These are phyloP conservation scores for Clarireedia sp. DNA, from an alignment of 2,329 filamentous ascomycete genomes.

Conservation along the genomic window DNA sequence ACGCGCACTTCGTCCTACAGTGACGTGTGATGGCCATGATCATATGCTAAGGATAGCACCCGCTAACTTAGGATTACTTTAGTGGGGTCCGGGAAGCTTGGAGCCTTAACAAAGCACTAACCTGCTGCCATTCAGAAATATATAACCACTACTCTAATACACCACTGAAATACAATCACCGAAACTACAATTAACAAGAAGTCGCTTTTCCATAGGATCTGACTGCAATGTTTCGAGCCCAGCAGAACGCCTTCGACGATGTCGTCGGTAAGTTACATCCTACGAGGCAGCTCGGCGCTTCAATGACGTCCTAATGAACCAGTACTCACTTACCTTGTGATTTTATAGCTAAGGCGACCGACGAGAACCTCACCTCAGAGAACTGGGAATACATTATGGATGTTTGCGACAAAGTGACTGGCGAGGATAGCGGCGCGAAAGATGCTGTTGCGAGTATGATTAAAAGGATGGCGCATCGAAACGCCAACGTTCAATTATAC, in stretches of 20 bases:
- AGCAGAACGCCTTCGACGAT: slow-evolving; percentile 64
- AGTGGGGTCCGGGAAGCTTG: slow-evolving; percentile 4
- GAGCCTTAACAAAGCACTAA: not conserved
- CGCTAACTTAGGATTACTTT: not conserved
- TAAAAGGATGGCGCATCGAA: slow-evolving; percentile 64
- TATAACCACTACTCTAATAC: not conserved
- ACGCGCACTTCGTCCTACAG: not conserved
- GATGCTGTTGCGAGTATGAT: slow-evolving; percentile 66
- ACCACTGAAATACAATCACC: slow-evolving; percentile 1
- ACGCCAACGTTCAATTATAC: slow-evolving; percentile 73
- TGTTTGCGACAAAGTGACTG: slow-evolving; percentile 35
- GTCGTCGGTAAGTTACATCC: slow-evolving; percentile 49
- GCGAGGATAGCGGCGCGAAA: slow-evolving; percentile 43
- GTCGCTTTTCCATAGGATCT: not conserved
- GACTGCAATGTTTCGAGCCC: slow-evolving; percentile 47
- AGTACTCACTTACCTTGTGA: slow-evolving; percentile 15
- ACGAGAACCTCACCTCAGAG: slow-evolving; percentile 79
- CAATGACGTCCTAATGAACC: no score
- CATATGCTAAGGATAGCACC: no score
- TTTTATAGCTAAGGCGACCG: slow-evolving; percentile 68
- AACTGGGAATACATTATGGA: slow-evolving; percentile 58
- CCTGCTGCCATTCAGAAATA: not conserved
- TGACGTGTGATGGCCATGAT: not conserved
- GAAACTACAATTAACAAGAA: not conserved
- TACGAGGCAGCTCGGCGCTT: not conserved